Base-by-base conservation (phyloP, 106 monocot genomes). In the Dendrobium nobile region DNA sequence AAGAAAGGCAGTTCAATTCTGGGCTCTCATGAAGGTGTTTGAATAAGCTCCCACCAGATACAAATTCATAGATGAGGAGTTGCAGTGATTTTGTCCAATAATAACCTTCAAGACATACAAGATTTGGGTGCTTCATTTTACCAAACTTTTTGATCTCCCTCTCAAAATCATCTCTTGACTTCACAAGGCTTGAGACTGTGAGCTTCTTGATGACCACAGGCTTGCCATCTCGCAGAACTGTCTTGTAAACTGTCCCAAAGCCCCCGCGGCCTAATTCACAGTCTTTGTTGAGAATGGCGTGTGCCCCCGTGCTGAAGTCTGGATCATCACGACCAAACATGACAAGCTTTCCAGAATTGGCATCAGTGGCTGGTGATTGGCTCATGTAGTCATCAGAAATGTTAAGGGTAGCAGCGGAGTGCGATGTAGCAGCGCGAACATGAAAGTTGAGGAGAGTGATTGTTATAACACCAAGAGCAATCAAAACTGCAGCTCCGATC, bases 141-240 rank as follows among this genome's bases (percentile, higher is more conserved):
- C 94, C 96, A 16, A 97, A 84, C 61, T 82, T 88, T 82, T 88
- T 92, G 64, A 97, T 86, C 81, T 97, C 94, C 75, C 84, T 83
- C 79, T 89, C 92, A 15, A 97, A 97, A 77, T 94, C 93, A 47
- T 97, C 94, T 72, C 83, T 86, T 5, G 96, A 92, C 73, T 96
- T 96, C 51, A 96, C 96, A 6, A 96, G 79, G 79, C 96, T 93
- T 6, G 96, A 96, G 18, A 96, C 96, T 0, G 93, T 89, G 31
- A 96, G 93, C 85, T 96, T 96, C 86, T 96, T 96, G 81, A 96
- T 97, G 43, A 92, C 96, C 79, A 97, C 90, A 2, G 90, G 89
- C 33, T 86, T 81, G 2, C 94, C 92, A 68, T 94, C 96, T 77
- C 82, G 80, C 27, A 97, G 90, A 22, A 87, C 76, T 0, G 96